These are phyloP conservation scores for Vicia faba DNA, from an alignment of 306 rosid species.

Conservation along the genomic window DNA sequence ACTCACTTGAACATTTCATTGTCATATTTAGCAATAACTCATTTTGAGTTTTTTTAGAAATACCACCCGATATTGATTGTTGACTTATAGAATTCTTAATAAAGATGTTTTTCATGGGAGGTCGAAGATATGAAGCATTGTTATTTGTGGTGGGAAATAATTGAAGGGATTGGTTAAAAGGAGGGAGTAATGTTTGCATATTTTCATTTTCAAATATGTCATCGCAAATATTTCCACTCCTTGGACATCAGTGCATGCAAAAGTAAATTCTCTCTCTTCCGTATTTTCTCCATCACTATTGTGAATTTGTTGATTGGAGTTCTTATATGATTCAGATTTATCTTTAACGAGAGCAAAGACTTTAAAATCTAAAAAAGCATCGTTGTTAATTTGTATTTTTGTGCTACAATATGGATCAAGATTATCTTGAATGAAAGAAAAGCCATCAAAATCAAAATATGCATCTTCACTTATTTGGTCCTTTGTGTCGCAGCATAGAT, in stretches of 20 bases:
- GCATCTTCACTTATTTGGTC: neutral
- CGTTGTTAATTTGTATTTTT: neutral
- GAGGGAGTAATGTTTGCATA: constrained; percentile 35
- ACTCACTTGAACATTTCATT: too few species aligned
- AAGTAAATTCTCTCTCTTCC: neutral
- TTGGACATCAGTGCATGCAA: neutral
- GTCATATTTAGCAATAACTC: too few species aligned
- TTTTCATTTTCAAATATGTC: constrained; percentile 57
- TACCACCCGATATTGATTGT: too few species aligned
- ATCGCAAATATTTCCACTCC: constrained; percentile 40
- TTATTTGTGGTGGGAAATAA: too few species aligned
- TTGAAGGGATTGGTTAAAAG: too few species aligned
- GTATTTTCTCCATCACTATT: neutral
- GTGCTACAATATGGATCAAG: neutral
- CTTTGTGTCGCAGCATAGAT: neutral
- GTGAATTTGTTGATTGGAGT: neutral
- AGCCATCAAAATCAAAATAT: neutral
- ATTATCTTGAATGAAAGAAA: neutral
- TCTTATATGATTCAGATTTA: neutral
- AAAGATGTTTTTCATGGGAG: too few species aligned
- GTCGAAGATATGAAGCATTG: too few species aligned
- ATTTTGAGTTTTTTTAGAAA: too few species aligned
- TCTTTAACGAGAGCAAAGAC: neutral
- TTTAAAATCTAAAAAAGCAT: neutral
- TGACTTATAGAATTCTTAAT: too few species aligned